Evolutionary conservation across 2,329 filamentous ascomycete species (phyloP).

Genomic region (Diaporthe amygdali): DNA sequence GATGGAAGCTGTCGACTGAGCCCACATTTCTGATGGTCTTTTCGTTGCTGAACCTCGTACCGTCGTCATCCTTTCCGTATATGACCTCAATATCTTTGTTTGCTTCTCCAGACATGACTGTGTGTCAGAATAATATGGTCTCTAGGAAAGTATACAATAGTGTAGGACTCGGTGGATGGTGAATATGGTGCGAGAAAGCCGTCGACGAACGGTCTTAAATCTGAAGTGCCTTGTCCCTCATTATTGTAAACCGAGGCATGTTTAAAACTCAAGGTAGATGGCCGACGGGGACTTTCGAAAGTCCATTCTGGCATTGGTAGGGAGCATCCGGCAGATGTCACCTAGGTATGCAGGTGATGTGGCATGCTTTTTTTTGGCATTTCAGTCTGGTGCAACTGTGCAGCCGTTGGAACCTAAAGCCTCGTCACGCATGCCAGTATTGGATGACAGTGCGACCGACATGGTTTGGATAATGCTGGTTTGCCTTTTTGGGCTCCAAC

Average conservation of each 20-base stretch:
- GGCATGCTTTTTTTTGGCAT: neutral
- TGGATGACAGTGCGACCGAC: neutral
- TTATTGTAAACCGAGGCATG: neutral
- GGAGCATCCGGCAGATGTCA: neutral
- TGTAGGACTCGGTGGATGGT: no score
- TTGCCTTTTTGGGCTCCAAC: neutral
- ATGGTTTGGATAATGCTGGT: neutral
- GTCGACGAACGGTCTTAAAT: neutral
- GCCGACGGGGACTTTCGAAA: neutral
- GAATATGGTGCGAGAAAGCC: neutral
- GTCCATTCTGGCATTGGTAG: neutral
- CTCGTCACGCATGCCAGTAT: neutral
- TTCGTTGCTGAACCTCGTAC: neutral
- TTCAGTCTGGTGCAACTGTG: neutral
- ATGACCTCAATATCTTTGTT: neutral
- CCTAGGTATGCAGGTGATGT: slow-evolving; percentile 3
- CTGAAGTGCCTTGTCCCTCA: neutral
- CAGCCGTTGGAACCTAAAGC: neutral
- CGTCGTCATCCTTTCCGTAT: neutral
- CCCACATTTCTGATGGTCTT: neutral
- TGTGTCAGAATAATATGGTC: neutral
- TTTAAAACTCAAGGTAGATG: neutral
- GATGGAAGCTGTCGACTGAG: neutral
- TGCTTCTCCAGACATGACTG: neutral
- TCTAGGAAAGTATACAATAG: neutral